Evolutionary conservation across 345 rosid species (phyloP).

Genomic region (Aquilaria malaccensis): DNA sequence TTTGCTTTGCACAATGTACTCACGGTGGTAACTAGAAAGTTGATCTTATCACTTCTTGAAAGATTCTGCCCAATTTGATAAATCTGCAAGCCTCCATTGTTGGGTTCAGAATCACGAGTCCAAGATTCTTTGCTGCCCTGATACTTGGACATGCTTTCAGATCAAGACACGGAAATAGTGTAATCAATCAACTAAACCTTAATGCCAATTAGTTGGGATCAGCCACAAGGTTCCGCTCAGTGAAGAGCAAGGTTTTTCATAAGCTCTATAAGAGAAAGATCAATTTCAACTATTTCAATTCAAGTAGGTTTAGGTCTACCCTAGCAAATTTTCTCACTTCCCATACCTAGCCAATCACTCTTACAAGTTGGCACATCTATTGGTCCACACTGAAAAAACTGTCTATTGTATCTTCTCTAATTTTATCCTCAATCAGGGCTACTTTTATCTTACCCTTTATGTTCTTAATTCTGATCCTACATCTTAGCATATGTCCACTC

Average conservation of each 20-base stretch:
- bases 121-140: slow-evolving; percentile 6
- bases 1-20: slow-evolving; percentile 17
- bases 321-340: too few species aligned
- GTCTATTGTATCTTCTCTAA: too few species aligned
- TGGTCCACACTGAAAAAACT: too few species aligned
- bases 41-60: slow-evolving; percentile 62
- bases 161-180: background rate
- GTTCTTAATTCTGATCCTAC: too few species aligned
- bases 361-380: too few species aligned
- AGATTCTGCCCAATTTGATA: slow-evolving; percentile 54
- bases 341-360: too few species aligned
- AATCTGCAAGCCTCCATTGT: slow-evolving; percentile 21
- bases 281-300: background rate
- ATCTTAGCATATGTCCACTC: too few species aligned
- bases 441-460: too few species aligned
- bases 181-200: background rate
- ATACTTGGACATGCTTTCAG: slow-evolving; percentile 5
- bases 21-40: slow-evolving; percentile 64
- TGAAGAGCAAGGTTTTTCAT: slow-evolving; percentile 3
- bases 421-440: too few species aligned
- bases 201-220: too few species aligned
- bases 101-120: slow-evolving; percentile 16
- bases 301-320: too few species aligned
- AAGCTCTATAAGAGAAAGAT: background rate
- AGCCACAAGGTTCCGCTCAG: background rate